Percentiles rank a stretch among this genome's conserved stretches.
Evolutionary conservation across 331 rosid species (phyloP).

Genomic region (Acacia concinna): DNA sequence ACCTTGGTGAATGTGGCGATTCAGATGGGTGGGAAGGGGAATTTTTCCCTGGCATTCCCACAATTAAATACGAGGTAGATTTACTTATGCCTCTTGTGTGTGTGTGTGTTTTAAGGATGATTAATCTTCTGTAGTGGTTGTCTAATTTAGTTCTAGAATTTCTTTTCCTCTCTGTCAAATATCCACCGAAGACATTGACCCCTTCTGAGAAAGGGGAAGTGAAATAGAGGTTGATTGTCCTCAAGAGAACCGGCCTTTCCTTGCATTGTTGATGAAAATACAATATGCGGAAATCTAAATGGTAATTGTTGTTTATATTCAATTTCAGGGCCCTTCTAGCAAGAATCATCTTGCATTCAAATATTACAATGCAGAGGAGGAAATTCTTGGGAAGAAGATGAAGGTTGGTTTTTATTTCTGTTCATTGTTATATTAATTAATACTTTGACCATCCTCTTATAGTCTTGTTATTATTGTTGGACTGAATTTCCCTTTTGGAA

Average conservation of each 20-base stretch:
- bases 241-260: background rate
- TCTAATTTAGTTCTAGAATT: background rate
- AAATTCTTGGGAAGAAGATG: slow-evolving; percentile 90
- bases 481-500: slow-evolving; percentile 7
- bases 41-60: slow-evolving; percentile 73
- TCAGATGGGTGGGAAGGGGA: slow-evolving; percentile 82
- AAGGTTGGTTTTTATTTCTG: slow-evolving; percentile 55
- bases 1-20: slow-evolving; percentile 49
- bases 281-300: background rate
- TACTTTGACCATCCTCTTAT: background rate
- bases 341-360: slow-evolving; percentile 77
- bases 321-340: slow-evolving; percentile 81
- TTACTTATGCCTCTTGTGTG: background rate
- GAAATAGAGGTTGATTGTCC: background rate
- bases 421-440: background rate
- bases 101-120: background rate
- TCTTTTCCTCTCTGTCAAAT: too few species aligned
- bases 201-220: background rate
- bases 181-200: too few species aligned
- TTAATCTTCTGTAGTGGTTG: background rate
- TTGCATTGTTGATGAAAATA: background rate
- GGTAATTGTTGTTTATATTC: background rate
- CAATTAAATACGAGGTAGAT: slow-evolving; percentile 72
- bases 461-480: slow-evolving; percentile 26
- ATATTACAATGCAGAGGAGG: slow-evolving; percentile 90